Base-by-base conservation (phyloP, 139 green algal genomes). In the Eudorina sp. region DNA sequence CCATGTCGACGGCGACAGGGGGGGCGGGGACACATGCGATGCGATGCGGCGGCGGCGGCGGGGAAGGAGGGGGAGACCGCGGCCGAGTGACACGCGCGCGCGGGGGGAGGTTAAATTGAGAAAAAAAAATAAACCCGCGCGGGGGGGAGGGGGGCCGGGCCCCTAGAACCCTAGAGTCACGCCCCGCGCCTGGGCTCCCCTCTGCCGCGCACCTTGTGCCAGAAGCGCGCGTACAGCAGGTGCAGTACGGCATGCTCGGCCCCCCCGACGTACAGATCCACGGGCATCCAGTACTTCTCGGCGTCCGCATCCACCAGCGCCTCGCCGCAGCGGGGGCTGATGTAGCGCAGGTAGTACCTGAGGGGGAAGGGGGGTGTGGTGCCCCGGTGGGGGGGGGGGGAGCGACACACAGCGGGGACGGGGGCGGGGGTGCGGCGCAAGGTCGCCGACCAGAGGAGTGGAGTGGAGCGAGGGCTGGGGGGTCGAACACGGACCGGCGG, bases 251-350 rank as follows among this genome's bases (percentile, higher is more conserved):
- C 97, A 89, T 99, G 98, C 94, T 99, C 98, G 16, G 98, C 97
- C 7, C 98, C 98, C 4, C 98, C 98, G n/a, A 99, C 97, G 89
- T 99, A 99, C 86, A 99, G 88, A 92, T 99, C 98, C 70, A 99
- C 98, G 1, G 97, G 97, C 96, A 99, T 98, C 98, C 97, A 99
- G 93, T 98, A 99, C 90, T 96, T 95, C 91, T 99, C 98, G 60
- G 64, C 91, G 43, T 96, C 94, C 16, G 93, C 92, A 85, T 98
- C 95, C 21, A 99, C 92, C 46, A 98, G 90, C 31, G 74, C 69
- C 4, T 83, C 48, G 29, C 68, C 62, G 91, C 99, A 99, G 18
- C 43, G 74, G 0, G 98, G 98, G 89, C 99, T 95, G 77, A 99
- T 97, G 93, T 96, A 99, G 25, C 98, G 93, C 64, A 99, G 91